Conservation (phyloP, 1,284 basidiomycete genomes). For the Lignosus rhinocerotis region DNA sequence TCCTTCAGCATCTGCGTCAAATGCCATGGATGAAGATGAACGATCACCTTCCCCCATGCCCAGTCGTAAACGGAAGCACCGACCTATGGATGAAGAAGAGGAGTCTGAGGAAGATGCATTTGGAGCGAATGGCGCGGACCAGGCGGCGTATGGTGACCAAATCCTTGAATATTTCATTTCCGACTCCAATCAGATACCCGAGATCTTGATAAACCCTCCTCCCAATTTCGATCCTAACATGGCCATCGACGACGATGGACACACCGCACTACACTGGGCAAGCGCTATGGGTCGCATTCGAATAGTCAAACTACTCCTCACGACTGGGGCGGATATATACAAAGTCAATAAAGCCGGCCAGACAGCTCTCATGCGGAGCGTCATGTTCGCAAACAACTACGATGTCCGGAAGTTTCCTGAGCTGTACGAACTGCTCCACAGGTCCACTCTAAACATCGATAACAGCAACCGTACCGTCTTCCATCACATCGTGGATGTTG, state of each 20-base stretch:
- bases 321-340: constrained; percentile 96
- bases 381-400: constrained; percentile 99
- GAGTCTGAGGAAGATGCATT: constrained; percentile 9
- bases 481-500: constrained; percentile 98
- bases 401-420: constrained; percentile 99
- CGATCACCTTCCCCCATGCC: constrained; percentile 36
- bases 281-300: constrained; percentile 98
- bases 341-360: constrained; percentile 97
- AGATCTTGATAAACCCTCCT: constrained; percentile 87
- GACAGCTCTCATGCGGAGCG: constrained; percentile 96
- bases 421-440: constrained; percentile 94
- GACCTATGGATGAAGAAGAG: constrained; percentile 23
- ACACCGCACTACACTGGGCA: constrained; percentile 98
- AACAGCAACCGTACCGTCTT: constrained; percentile 98
- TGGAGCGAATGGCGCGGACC: constrained; percentile 35
- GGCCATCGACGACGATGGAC: constrained; percentile 97
- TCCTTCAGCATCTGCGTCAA: constrained; percentile 42
- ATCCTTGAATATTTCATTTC: constrained; percentile 99
- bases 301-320: constrained; percentile 93
- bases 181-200: constrained; percentile 92
- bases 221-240: constrained; percentile 95
- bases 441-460: constrained; percentile 98
- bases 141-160: constrained; percentile 82
- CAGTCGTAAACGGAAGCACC: constrained; percentile 37
- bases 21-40: constrained; percentile 39